phyloP scores from a whole-genome alignment of 108 stramenopile species.

The Chaetoceros muelleri region DNA sequence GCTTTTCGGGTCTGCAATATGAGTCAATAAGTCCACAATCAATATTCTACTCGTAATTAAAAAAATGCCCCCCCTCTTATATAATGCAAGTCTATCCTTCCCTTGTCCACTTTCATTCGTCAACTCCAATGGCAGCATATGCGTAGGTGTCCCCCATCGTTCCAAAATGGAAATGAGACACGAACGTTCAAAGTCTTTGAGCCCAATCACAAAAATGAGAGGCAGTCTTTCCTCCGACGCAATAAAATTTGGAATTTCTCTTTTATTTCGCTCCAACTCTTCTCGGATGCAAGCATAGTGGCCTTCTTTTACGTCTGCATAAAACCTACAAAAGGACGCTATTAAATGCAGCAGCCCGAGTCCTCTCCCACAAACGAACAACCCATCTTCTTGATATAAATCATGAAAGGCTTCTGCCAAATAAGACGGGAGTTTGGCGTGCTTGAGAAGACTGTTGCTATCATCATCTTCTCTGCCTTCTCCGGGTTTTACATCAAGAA shows the following conservation, averaged over 20 bases:
- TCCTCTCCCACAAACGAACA: conserved; percentile 84
- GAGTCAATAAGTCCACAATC: conserved; percentile 90
- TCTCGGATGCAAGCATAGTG: conserved; percentile 28
- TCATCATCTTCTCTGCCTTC: no score
- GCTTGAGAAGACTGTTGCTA: no score
- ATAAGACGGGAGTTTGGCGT: conserved; percentile 67
- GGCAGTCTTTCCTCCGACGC: conserved; percentile 45
- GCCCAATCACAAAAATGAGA: conserved; percentile 60
- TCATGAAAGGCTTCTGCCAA: conserved; percentile 85
- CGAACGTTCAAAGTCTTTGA: conserved; percentile 51
- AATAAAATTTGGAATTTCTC: not conserved
- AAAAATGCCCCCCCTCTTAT: conserved; percentile 54
- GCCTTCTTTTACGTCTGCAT: conserved; percentile 52
- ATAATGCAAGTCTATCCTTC: conserved; percentile 50
- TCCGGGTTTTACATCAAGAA: no score
- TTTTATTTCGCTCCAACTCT: conserved; percentile 8
- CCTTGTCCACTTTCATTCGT: conserved; percentile 70
- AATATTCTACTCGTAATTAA: conserved; percentile 91
- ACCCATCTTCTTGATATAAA: conserved; percentile 82
- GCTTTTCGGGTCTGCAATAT: conserved; percentile 40
- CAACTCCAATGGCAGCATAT: conserved; percentile 53
- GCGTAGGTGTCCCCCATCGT: conserved; percentile 62
- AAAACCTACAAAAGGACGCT: conserved; percentile 69
- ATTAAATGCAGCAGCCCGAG: conserved; percentile 68
- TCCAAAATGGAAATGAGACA: conserved; percentile 44